Conservation (phyloP, 2,329 filamentous ascomycete species). For the Fusarium nanum region DNA sequence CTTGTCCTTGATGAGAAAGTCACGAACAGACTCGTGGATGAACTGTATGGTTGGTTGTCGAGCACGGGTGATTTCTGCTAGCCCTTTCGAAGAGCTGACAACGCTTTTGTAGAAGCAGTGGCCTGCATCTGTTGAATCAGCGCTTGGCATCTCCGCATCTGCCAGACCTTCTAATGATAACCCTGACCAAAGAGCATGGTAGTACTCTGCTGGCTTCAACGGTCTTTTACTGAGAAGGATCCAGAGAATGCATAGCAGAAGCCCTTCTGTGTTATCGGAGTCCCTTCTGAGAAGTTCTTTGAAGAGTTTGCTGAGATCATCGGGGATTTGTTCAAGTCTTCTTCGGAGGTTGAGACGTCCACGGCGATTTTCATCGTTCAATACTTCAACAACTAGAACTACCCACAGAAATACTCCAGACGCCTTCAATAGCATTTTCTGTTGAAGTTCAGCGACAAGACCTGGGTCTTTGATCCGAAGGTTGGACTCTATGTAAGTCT, state of each 20-base stretch:
- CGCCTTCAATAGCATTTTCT: constrained; percentile 52
- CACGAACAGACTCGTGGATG: constrained; percentile 64
- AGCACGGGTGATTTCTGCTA: constrained; percentile 61
- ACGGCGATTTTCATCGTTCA: constrained; percentile 50
- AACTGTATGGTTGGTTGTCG: no score
- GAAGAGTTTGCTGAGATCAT: constrained; percentile 61
- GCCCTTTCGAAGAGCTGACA: constrained; percentile 60
- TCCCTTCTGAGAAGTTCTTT: constrained; percentile 63
- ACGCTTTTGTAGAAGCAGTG: constrained; percentile 48
- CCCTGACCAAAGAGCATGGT: constrained; percentile 43
- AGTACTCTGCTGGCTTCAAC: constrained; percentile 58
- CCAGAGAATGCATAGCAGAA: constrained; percentile 62
- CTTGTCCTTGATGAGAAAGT: constrained; percentile 57
- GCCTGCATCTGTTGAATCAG: not conserved
- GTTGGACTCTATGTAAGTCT: constrained; percentile 27
- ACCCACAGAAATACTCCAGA: constrained; percentile 60
- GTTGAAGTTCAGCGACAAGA: not conserved
- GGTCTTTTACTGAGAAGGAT: constrained; percentile 62
- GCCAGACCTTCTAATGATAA: accelerated
- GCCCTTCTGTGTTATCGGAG: constrained; percentile 50
- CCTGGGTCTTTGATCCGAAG: constrained; percentile 4
- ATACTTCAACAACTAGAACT: constrained; percentile 53
- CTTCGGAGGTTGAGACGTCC: constrained; percentile 45
- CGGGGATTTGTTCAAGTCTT: constrained; percentile 52
- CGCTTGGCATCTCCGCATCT: constrained; percentile 22